Conservation (phyloP, 441 rosid genomes). For the Dalechampia spathulata region DNA sequence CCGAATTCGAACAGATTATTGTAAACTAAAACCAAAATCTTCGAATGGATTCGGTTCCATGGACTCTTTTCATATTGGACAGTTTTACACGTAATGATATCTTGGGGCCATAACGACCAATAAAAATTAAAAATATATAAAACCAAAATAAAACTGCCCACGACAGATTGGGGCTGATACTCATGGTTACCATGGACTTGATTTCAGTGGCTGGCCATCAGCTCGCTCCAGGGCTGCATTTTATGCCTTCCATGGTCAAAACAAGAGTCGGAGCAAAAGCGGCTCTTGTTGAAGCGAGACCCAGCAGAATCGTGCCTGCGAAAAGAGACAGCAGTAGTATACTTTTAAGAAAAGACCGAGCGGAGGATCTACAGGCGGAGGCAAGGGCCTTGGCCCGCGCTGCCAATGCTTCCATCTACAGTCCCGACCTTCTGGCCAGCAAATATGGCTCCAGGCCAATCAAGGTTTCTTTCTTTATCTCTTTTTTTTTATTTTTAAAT, state of each 20-base stretch:
- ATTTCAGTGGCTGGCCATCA: conserved; percentile 18
- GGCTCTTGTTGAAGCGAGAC: conserved; percentile 28
- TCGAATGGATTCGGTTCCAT: too few species aligned
- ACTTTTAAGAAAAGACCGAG: conserved; percentile 34
- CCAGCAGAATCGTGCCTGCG: conserved; percentile 11
- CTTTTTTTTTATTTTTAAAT: not conserved
- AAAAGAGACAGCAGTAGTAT: conserved; percentile 5
- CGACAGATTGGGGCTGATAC: too few species aligned
- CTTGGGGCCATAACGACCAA: too few species aligned
- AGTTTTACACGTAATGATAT: too few species aligned
- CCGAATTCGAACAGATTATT: too few species aligned
- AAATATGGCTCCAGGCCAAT: conserved; percentile 68
- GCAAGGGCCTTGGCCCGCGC: conserved; percentile 76
- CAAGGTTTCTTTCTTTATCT: conserved; percentile 31
- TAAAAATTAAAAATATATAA: too few species aligned
- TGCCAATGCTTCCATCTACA: conserved; percentile 60
- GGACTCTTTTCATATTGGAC: too few species aligned
- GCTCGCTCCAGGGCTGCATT: conserved; percentile 5
- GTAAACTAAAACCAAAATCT: too few species aligned
- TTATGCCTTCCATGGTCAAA: not conserved
- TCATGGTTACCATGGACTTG: conserved; percentile 16
- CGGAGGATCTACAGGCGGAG: conserved; percentile 80
- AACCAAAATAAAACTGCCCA: too few species aligned
- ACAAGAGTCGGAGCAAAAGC: conserved; percentile 14
- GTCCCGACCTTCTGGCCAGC: conserved; percentile 50